Conservation (phyloP, 495 filamentous ascomycete species). For the Tuber borchii region DNA sequence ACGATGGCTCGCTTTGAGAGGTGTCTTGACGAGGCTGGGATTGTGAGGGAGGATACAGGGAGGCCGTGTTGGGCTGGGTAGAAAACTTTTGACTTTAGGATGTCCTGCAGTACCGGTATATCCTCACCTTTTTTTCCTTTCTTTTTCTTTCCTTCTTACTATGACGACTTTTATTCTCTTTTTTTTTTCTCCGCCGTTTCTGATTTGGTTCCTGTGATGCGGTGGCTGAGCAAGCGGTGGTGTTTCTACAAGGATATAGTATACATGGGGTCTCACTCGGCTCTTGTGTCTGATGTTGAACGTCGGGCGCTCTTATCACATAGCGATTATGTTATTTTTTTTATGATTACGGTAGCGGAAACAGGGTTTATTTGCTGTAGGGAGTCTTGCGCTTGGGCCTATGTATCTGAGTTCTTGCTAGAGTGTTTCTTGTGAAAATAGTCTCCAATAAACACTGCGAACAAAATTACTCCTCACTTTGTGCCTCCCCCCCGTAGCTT, state of each 20-base stretch:
- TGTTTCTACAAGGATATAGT: background rate
- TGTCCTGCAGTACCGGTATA: background rate
- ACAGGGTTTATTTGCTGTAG: background rate
- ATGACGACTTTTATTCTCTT: background rate
- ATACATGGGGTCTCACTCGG: background rate
- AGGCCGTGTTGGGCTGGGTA: background rate
- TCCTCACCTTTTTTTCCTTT: background rate
- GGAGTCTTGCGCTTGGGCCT: background rate
- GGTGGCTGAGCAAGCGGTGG: background rate
- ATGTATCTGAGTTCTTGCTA: background rate
- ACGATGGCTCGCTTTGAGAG: constrained; percentile 25
- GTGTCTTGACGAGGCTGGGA: constrained; percentile 30
- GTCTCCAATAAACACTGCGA: background rate
- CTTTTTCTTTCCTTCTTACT: background rate
- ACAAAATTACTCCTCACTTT: background rate
- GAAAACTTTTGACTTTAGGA: background rate
- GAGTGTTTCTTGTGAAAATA: background rate
- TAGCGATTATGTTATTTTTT: background rate
- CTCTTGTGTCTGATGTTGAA: background rate
- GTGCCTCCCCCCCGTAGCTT: background rate
- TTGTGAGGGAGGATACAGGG: background rate
- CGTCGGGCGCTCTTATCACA: background rate
- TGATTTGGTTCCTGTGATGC: background rate
- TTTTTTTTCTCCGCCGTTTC: background rate
- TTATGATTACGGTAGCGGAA: background rate